Base-by-base conservation (phyloP, 306 rosid species). In the Leucaena leucocephala region DNA sequence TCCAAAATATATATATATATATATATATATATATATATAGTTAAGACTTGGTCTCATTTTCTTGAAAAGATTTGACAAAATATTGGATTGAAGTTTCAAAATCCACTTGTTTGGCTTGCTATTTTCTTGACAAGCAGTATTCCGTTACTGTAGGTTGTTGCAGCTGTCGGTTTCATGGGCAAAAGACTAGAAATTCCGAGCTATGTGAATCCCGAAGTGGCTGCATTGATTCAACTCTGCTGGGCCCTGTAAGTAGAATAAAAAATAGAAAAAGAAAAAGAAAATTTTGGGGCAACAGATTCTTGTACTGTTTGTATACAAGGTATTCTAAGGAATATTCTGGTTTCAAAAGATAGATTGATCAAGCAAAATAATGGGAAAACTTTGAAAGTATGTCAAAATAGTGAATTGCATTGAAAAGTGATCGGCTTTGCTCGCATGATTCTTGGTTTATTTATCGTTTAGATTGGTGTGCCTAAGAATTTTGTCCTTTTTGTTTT, bases 121-220 rank as follows among this genome's bases (percentile, higher is more conserved):
- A 16, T 57, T 54, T 48, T 71, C 75, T 77, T 82, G 76, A 82
- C 69, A 61, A 40, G 68, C 66, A 10, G 61, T 68, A 63, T 73
- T 21, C 12, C 55, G 7, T 54, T 69, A 7, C 61, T 79, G 43
- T 75, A 94, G 98, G 98, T 94, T 85, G 92, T 94, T 21, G 95
- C 91, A 71, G 98, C 98, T 61, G 97, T 94, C 82, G 98, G 91
- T 71, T 89, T 94, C 79, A 89, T 88, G 86, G 81, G 65, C 81
- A 89, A 78, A 86, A 92, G 93, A 83, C 92, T 89, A 66, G 95
- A 94, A 78, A 92, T 94, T 72, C 97, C 98, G 2, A 89, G 71
- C n/a, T 87, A 84, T 76, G 86, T 88, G 82, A 88, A 87, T 79
- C 90, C 90, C 78, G 75, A 68, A 64, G 90, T 88, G 86, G 97